Evolutionary conservation across 306 rosid species (phyloP).

Genomic region (Citrullus colocynthis): DNA sequence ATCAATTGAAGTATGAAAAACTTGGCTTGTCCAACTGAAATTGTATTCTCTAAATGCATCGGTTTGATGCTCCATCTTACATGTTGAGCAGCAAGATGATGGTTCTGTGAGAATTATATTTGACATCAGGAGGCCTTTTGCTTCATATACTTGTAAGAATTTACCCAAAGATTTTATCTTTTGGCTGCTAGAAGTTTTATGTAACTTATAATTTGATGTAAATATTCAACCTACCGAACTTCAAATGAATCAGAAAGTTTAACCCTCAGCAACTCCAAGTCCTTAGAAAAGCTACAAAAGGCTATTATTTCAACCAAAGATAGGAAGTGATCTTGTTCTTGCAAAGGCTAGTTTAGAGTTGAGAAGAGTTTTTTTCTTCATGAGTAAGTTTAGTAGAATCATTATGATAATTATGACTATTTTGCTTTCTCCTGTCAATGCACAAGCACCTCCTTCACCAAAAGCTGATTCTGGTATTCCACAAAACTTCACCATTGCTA

Average conservation of each 20-base stretch:
- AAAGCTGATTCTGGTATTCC: neutral
- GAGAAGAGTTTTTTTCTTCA: neutral
- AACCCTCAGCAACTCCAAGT: neutral
- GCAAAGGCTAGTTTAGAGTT: neutral
- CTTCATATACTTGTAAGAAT: neutral
- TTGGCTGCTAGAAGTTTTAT: neutral
- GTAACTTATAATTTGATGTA: neutral
- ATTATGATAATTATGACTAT: neutral
- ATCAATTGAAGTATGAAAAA: neutral
- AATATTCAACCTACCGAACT: neutral
- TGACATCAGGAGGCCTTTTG: neutral
- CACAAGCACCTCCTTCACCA: neutral
- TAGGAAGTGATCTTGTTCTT: neutral
- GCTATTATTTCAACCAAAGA: neutral
- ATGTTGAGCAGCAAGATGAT: neutral
- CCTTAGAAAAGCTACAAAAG: neutral
- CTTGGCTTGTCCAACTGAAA: neutral
- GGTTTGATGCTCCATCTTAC: neutral
- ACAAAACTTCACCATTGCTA: slow-evolving; percentile 42
- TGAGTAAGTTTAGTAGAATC: neutral
- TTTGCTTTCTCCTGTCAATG: neutral
- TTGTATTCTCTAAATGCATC: neutral
- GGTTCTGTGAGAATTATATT: neutral
- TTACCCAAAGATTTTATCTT: neutral
- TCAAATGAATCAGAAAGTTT: neutral